Evolutionary conservation across 2,329 filamentous ascomycete genomes (phyloP).

Genomic region (Venturia effusa): DNA sequence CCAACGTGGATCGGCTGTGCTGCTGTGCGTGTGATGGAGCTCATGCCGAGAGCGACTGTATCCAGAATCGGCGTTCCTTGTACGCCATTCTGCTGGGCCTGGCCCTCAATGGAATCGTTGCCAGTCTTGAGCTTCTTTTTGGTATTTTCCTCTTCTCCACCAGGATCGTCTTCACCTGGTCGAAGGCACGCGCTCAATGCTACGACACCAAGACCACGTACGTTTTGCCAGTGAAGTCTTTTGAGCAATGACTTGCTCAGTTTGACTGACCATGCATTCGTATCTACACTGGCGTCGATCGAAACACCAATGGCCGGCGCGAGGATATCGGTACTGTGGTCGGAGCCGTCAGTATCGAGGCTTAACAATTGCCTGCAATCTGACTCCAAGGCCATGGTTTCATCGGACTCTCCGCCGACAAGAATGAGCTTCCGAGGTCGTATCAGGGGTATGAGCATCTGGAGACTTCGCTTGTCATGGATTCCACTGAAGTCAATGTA

Average conservation of each 20-base stretch:
- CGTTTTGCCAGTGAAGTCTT: constrained; percentile 87
- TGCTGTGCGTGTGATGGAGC: constrained; percentile 62
- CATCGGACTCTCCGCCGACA: constrained; percentile 67
- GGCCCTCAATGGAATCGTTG: constrained; percentile 39
- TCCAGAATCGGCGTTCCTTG: constrained; percentile 41
- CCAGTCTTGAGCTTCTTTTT: constrained; percentile 41
- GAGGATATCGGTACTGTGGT: constrained; percentile 57
- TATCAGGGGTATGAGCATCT: constrained; percentile 90
- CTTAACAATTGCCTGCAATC: constrained; percentile 63
- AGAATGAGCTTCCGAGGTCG: constrained; percentile 89
- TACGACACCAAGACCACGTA: constrained; percentile 79
- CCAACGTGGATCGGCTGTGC: constrained; percentile 90
- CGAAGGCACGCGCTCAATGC: constrained; percentile 72
- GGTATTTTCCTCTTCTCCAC: constrained; percentile 29
- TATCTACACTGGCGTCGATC: constrained; percentile 90
- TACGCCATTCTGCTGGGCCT: constrained; percentile 30
- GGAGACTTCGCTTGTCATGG: constrained; percentile 85
- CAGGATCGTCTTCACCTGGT: constrained; percentile 29
- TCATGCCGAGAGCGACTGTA: constrained; percentile 48
- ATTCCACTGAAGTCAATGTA: constrained; percentile 88
- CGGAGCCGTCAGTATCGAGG: constrained; percentile 32
- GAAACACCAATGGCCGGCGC: constrained; percentile 63
- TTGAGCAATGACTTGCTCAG: constrained; percentile 76
- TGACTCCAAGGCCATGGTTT: constrained; percentile 61
- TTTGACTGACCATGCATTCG: constrained; percentile 93